Evolutionary conservation across 2,329 filamentous ascomycete genomes (phyloP).

Genomic region (Xylariaceae sp.): DNA sequence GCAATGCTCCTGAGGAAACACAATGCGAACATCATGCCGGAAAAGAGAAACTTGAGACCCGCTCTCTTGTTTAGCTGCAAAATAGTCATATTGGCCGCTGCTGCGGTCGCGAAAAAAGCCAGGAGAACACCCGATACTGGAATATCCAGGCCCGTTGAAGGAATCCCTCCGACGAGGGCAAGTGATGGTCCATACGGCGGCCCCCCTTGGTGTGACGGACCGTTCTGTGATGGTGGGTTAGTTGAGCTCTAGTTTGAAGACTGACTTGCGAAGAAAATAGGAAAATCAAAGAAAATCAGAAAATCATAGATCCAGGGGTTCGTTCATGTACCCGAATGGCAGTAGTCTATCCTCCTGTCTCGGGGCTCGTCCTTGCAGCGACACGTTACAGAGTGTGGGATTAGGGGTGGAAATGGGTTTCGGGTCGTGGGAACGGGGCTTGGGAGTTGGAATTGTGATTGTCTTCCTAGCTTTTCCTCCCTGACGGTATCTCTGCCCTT

Average conservation of each 20-base stretch:
- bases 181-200: conserved; percentile 20
- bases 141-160: conserved; percentile 21
- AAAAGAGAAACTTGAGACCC: conserved; percentile 56
- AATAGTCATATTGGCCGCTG: conserved; percentile 25
- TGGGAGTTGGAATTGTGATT: too few relatives aligned
- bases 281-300: not conserved
- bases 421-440: too few relatives aligned
- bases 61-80: conserved; percentile 43
- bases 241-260: not conserved
- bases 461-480: too few relatives aligned
- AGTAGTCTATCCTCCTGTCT: not conserved
- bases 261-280: too few relatives aligned
- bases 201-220: conserved; percentile 5
- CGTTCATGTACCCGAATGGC: too few relatives aligned
- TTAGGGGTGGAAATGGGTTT: too few relatives aligned
- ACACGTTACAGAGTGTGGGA: not conserved
- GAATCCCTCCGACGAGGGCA: conserved; percentile 27
- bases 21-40: conserved; percentile 53
- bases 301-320: not conserved
- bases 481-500: too few relatives aligned
- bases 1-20: conserved; percentile 51
- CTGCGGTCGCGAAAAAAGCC: conserved; percentile 24
- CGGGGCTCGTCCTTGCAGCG: not conserved
- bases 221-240: conserved; percentile 3
- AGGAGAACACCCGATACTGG: conserved; percentile 24